Evolutionary conservation across 768 basidiomycete genomes (phyloP).

Genomic region (Tricholoma terreum): DNA sequence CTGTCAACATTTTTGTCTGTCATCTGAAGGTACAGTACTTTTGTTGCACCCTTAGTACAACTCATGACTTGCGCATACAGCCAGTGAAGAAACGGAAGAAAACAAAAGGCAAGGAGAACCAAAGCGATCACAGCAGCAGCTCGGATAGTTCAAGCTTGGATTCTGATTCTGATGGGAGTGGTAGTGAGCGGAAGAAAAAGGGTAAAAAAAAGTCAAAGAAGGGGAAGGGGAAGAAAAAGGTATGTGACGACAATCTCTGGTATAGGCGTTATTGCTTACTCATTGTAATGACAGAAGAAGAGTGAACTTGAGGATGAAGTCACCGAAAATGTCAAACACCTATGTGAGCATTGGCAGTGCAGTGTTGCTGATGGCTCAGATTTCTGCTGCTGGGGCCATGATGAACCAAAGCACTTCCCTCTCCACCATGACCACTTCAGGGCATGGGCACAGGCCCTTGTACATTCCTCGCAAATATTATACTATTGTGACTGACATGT

Average conservation of each 20-base stretch:
- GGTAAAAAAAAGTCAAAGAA: background rate
- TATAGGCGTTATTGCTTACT: no score
- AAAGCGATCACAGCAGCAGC: background rate
- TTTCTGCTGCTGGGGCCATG: background rate
- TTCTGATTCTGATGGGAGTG: background rate
- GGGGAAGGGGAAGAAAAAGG: background rate
- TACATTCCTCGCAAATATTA: background rate
- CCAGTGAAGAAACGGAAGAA: no score
- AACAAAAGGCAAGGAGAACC: background rate
- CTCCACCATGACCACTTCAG: background rate
- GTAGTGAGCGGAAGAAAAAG: background rate
- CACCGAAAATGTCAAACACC: background rate
- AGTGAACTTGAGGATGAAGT: background rate
- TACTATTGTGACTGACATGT: background rate
- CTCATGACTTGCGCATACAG: no score
- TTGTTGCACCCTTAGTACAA: no score
- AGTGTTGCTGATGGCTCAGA: background rate
- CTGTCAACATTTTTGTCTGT: no score
- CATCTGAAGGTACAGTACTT: no score
- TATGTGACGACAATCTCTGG: background rate
- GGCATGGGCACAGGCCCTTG: background rate
- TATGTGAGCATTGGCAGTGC: slow-evolving; percentile 1
- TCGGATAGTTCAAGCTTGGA: background rate
- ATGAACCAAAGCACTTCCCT: background rate
- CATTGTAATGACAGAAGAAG: background rate